Evolutionary conservation across 2,329 filamentous ascomycete species (phyloP), one percentile per base, ranked within the genome.

Genomic region (Periconia digitata): DNA sequence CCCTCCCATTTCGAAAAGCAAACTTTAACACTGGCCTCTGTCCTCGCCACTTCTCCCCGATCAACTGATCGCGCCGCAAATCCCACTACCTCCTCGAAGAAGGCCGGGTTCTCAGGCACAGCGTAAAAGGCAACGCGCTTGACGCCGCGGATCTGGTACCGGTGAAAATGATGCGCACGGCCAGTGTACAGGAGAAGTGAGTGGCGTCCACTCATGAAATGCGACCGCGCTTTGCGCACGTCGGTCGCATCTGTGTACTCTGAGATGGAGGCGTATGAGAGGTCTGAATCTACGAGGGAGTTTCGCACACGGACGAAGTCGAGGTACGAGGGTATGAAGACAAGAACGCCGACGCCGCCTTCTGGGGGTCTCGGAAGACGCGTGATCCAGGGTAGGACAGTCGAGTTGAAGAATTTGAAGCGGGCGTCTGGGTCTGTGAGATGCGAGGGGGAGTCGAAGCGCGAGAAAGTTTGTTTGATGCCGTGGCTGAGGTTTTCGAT

Each of bases 281-380:
- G 71, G 51, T 83, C 77, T 0, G 85, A 85, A 23, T 85, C 91
- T 44, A 91, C 85, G 63, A 99, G 92, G 73, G 92, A 89, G 75
- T 97, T 99, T 45, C 94, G 85, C 50, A 99, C 81, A 36, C 92
- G 87, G 37, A 96, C 87, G 69, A 97, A 97, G 74, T 99, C 94
- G 50, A 96, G 85, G 72, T 96, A 97, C 0, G 87, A 91, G 0
- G 94, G 91, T 42, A 97, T 85, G 74, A 95, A 96, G 64, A 99
- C 79, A 15, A 99, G 77, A 0, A 89, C 89, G 27, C 94, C 92
- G 1, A 67, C 57, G 0, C 70, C 74, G 15, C 67, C 71, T 16
- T 78, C 74, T 1, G 79, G 76, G 47, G 85, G 82, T 50, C 83
- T 84, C n/a, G 80, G 77, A 24, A 86, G 81, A 61, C 88, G 87